phyloP scores from a whole-genome alignment of 495 filamentous ascomycete species.

The Aspergillus asperescens region DNA sequence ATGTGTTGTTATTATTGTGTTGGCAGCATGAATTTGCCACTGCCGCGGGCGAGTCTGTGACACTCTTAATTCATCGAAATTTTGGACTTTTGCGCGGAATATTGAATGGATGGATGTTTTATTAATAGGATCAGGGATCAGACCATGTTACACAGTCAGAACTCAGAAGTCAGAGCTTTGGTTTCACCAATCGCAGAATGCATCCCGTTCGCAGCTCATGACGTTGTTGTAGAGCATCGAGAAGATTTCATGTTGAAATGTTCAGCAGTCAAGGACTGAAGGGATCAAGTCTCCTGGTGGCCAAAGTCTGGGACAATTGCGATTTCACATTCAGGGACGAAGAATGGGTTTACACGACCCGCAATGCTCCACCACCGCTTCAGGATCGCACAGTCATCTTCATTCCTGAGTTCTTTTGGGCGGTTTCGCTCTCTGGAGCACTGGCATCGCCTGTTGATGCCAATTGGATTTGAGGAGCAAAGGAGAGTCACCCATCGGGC shows the following conservation, averaged over 20 bases:
- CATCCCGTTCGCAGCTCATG: no score
- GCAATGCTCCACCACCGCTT: constrained; percentile 25
- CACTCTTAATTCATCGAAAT: no score
- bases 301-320: no score
- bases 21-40: not conserved
- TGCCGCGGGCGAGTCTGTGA: not conserved
- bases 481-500: not conserved
- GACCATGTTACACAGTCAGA: no score
- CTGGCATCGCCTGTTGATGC: not conserved
- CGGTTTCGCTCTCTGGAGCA: not conserved
- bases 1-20: not conserved
- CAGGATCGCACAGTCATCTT: constrained; percentile 12
- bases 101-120: no score
- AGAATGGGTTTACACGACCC: constrained; percentile 19
- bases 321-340: constrained; percentile 9
- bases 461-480: not conserved
- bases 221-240: no score
- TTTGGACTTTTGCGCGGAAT: no score
- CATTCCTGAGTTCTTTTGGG: constrained; percentile 5
- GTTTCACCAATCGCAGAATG: no score
- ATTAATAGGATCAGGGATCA: no score
- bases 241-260: no score
- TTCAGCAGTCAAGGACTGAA: no score
- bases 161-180: no score
- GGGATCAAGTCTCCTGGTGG: not conserved